phyloP scores from a whole-genome alignment of 2,329 filamentous ascomycete species.

The Verticillium albo-atrum region DNA sequence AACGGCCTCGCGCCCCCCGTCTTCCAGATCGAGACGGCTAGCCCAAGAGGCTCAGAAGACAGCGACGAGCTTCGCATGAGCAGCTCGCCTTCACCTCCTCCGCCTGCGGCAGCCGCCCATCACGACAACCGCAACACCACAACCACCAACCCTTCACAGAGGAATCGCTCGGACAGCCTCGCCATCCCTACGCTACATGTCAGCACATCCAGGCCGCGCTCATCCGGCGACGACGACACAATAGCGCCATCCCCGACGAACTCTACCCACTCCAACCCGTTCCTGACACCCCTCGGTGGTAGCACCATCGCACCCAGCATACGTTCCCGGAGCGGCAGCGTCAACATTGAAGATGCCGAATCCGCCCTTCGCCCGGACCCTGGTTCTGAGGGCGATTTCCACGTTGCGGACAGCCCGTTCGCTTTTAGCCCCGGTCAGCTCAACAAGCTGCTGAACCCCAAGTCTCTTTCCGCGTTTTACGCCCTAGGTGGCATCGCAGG shows the following conservation, averaged over 20 bases:
- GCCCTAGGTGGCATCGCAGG: constrained; percentile 66
- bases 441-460: constrained; percentile 71
- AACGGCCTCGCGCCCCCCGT: constrained; percentile 1
- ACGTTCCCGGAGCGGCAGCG: constrained; percentile 7
- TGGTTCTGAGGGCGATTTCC: constrained; percentile 65
- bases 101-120: neutral
- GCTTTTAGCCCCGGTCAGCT: constrained; percentile 71
- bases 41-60: neutral
- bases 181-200: constrained; percentile 1
- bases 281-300: constrained; percentile 15
- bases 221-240: constrained; percentile 9
- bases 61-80: neutral
- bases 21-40: neutral
- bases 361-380: constrained; percentile 63
- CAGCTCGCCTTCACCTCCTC: neutral
- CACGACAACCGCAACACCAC: neutral
- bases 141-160: neutral
- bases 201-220: constrained; percentile 3
- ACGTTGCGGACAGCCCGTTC: constrained; percentile 68
- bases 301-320: constrained; percentile 11
- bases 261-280: constrained; percentile 17
- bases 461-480: constrained; percentile 65
- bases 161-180: constrained; percentile 1
- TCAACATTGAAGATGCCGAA: constrained; percentile 24
- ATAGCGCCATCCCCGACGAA: constrained; percentile 11